A percentile compares a stretch with the other conserved stretches of the same genome.
phyloP scores from a whole-genome alignment of 2,329 filamentous ascomycete genomes.

The Hypoxylon sp. region DNA sequence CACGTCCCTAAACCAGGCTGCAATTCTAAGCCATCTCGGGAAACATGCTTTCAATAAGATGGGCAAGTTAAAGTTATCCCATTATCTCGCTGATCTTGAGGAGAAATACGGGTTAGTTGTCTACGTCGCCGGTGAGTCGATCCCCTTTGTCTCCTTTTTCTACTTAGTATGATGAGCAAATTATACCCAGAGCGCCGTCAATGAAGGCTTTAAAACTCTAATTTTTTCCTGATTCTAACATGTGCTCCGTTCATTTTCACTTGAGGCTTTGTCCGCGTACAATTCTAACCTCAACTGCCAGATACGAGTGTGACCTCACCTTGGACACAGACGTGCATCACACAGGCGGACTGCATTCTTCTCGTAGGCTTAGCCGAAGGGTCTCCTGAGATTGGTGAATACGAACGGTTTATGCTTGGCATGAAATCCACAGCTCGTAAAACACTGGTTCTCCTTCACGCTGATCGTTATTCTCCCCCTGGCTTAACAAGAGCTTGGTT shows the following conservation, averaged over 20 bases:
- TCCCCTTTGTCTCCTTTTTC: constrained; percentile 5
- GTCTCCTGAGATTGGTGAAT: constrained; percentile 92
- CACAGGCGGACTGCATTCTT: constrained; percentile 95
- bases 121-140: constrained; percentile 81
- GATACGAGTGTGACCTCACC: constrained; percentile 97
- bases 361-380: constrained; percentile 91
- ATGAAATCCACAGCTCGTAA: constrained; percentile 98
- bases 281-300: constrained; percentile 54
- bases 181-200: constrained; percentile 62
- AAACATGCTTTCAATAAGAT: constrained; percentile 97
- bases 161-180: constrained; percentile 65
- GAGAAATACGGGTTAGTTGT: constrained; percentile 97
- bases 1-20: constrained; percentile 90
- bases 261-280: constrained; percentile 5
- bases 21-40: constrained; percentile 93
- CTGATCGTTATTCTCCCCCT: constrained; percentile 86
- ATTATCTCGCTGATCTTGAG: constrained; percentile 95
- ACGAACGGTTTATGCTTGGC: constrained; percentile 93
- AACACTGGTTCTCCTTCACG: constrained; percentile 88
- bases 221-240: constrained; percentile 72
- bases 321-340: constrained; percentile 98
- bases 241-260: constrained; percentile 24
- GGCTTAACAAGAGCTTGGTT: constrained; percentile 92
- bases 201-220: constrained; percentile 72
- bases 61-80: constrained; percentile 94